Evolutionary conservation across 192 early-diverging fungal genomes (phyloP).

Genomic region (Diversispora eburnea): DNA sequence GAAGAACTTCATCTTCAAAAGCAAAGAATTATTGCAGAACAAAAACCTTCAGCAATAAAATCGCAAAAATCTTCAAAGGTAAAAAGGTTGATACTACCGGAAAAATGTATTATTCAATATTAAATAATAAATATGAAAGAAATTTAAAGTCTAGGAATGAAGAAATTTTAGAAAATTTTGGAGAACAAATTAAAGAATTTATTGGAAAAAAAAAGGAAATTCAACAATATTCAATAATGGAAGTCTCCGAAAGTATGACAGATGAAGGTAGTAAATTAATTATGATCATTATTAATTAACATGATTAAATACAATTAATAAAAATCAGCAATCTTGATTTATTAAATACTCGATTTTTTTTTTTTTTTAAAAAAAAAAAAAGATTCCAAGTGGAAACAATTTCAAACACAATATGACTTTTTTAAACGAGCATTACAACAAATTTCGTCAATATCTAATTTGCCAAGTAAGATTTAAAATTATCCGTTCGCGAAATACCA

Average conservation of each 20-base stretch:
- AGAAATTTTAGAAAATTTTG: background rate
- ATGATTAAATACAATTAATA: too few relatives aligned
- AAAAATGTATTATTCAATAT: background rate
- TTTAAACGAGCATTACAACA: background rate
- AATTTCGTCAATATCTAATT: background rate
- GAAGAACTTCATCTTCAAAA: slow-evolving; percentile 5
- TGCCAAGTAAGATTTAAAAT: slow-evolving; percentile 6
- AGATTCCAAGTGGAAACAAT: slow-evolving; percentile 1
- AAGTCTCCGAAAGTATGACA: background rate
- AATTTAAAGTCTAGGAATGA: background rate
- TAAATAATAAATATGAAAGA: background rate
- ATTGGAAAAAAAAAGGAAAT: background rate
- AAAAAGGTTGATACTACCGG: background rate
- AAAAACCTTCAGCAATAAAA: background rate
- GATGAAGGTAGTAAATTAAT: background rate
- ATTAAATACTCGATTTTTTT: too few relatives aligned
- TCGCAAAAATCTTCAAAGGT: background rate
- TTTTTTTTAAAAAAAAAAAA: background rate
- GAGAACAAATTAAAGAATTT: slow-evolving; percentile 4
- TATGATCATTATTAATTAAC: too few relatives aligned
- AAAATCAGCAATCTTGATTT: background rate
- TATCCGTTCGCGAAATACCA: too few relatives aligned
- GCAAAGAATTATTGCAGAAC: background rate
- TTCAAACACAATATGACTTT: background rate
- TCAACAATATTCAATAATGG: background rate